phyloP scores from a whole-genome alignment of 768 basidiomycete genomes.

The Lactarius hengduanensis region DNA sequence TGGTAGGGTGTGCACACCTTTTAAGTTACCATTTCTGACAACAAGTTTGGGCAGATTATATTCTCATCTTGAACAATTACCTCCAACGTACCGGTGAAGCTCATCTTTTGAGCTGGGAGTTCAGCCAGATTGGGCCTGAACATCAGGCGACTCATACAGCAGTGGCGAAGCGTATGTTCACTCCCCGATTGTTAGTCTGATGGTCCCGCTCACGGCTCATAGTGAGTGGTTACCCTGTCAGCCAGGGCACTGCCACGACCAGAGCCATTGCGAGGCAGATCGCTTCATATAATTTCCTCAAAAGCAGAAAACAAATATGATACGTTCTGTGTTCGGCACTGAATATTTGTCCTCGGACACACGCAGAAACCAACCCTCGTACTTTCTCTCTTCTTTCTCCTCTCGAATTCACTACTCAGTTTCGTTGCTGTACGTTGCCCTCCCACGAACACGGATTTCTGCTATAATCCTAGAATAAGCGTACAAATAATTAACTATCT shows the following conservation, averaged over 20 bases:
- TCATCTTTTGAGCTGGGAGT: constrained; percentile 26
- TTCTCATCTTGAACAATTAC: constrained; percentile 29
- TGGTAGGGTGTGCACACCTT: constrained; percentile 5
- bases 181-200: neutral
- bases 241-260: constrained; percentile 24
- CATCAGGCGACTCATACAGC: constrained; percentile 27
- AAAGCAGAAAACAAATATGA: constrained; percentile 15
- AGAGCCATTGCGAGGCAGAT: constrained; percentile 25
- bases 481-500: neutral
- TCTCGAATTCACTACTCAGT: neutral
- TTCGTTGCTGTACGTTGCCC: neutral
- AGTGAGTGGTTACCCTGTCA: constrained; percentile 24
- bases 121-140: constrained; percentile 23
- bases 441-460: neutral
- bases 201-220: constrained; percentile 1
- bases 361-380: neutral
- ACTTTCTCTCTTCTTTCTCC: neutral
- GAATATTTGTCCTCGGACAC: constrained; percentile 1
- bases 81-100: constrained; percentile 25
- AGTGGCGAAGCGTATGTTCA: constrained; percentile 23
- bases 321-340: neutral
- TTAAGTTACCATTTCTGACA: neutral
- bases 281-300: constrained; percentile 25
- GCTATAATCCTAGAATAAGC: neutral
- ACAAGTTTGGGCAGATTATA: constrained; percentile 17